Base-by-base conservation (phyloP, 1,284 basidiomycete genomes). In the Tilletia walkeri region DNA sequence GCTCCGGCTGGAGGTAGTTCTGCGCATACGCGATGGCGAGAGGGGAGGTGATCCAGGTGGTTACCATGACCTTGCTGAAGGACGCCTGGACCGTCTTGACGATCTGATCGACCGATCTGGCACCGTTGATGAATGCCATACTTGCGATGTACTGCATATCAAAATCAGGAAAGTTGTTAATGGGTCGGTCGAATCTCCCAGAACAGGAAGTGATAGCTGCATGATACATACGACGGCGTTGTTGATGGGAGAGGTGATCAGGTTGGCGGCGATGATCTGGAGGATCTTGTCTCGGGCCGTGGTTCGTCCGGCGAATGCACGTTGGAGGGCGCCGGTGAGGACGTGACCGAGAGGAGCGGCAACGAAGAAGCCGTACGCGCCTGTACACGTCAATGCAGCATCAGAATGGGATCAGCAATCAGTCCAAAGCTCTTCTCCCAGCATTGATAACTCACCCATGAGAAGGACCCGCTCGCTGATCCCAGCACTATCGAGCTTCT, bases 91-190 rank as follows among this genome's bases (percentile, higher is more conserved):
- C 88, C 0, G 91, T 91, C 76, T 88, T 88, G 66, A 88, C 78
- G 68, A 94, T 86, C 48, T 90, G 89, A 49, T 89, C 87, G 7
- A 88, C 76, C 2, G 89, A 88, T 76, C 87, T 88, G 14, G 91
- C 91, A 54, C 93, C 93, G 76, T 90, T 91, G 76, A 95, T 93
- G 66, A 94, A 85, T 4, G 92, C 91, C 89, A 93, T 91, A 63
- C 89, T 92, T 0, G 89, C 86, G 66, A 94, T 86, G 84, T 90
- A 88, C 36, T 87, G 86, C 86, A 71, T 50, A 16, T 92, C 92
- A 45, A 7, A 45, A 9, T 45, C 41, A 45, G 41, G 41, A 12
- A 45, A 45, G 41, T 30, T 30, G 24, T 30, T 30, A 30, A 24
- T 91, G 88, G 68, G 92, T 84, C 72, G 93, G 39, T 49, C 30